Conservation (phyloP, 1,139 yeast genomes). For the Debaryomycetaceae sp. region DNA sequence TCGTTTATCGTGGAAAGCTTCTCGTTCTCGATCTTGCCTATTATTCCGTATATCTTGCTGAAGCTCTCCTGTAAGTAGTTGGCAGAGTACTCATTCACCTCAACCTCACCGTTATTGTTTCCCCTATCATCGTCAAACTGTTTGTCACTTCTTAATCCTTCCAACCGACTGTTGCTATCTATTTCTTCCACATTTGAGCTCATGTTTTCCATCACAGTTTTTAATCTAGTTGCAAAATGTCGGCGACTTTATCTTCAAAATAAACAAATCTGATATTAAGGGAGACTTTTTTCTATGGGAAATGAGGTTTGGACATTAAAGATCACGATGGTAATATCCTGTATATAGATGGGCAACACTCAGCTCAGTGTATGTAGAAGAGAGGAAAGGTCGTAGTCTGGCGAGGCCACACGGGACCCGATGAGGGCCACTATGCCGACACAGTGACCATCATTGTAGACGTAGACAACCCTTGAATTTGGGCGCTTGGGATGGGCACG, state of each 20-base stretch:
- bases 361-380: too few species aligned
- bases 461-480: conserved; percentile 47
- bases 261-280: conserved; percentile 4
- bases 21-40: conserved; percentile 18
- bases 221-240: conserved; percentile 14
- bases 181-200: conserved; percentile 3
- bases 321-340: background rate
- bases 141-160: conserved; percentile 2
- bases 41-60: conserved; percentile 7
- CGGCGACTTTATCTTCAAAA: conserved; percentile 8
- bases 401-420: conserved; percentile 31
- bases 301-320: background rate
- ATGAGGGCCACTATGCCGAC: conserved; percentile 61
- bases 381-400: conserved; percentile 1
- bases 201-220: conserved; percentile 7
- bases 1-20: conserved; percentile 23
- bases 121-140: conserved; percentile 1
- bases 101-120: conserved; percentile 2
- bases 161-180: conserved; percentile 4
- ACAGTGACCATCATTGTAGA: conserved; percentile 37
- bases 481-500: conserved; percentile 43
- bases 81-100: conserved; percentile 4
- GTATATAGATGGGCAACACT: background rate
- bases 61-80: conserved; percentile 9
- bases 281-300: conserved; percentile 10